Percentiles rank a stretch among this genome's conserved stretches.
Conservation (phyloP, 2,329 filamentous ascomycete genomes). For the Rosellinia necatrix region DNA sequence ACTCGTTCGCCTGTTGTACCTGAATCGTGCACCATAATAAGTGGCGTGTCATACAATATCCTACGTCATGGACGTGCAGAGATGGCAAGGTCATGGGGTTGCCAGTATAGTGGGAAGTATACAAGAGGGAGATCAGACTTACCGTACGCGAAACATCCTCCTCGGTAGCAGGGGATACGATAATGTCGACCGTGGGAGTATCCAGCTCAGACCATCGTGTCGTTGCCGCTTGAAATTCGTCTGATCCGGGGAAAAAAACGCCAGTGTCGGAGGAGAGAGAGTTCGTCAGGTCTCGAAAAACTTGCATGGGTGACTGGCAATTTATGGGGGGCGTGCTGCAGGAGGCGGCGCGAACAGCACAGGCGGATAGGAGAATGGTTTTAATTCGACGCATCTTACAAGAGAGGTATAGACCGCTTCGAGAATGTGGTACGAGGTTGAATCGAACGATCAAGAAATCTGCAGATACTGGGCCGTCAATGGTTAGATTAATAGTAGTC, state of each 20-base stretch:
- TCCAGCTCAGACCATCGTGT: conserved; percentile 14
- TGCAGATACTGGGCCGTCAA: neutral
- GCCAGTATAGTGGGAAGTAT: too few species aligned
- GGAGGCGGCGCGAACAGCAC: neutral
- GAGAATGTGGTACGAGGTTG: neutral
- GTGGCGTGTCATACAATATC: neutral
- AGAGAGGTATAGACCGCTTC: neutral
- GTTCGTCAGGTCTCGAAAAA: neutral
- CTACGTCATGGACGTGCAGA: neutral
- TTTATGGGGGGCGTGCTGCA: neutral
- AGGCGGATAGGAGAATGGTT: conserved; percentile 31
- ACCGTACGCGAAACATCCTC: conserved; percentile 12
- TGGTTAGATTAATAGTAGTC: neutral
- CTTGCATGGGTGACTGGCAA: neutral
- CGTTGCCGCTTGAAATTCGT: neutral
- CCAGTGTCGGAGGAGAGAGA: conserved; percentile 9
- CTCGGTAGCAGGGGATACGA: conserved; percentile 14
- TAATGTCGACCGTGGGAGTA: neutral
- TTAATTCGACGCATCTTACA: conserved; percentile 3
- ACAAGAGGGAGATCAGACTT: neutral
- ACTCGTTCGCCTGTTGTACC: conserved; percentile 11
- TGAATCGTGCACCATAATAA: neutral
- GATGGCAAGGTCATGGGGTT: too few species aligned
- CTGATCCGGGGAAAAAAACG: conserved; percentile 4
- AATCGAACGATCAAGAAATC: neutral